Evolutionary conservation across 768 basidiomycete species (phyloP).

Genomic region (Cystofilobasidium bisporidii): DNA sequence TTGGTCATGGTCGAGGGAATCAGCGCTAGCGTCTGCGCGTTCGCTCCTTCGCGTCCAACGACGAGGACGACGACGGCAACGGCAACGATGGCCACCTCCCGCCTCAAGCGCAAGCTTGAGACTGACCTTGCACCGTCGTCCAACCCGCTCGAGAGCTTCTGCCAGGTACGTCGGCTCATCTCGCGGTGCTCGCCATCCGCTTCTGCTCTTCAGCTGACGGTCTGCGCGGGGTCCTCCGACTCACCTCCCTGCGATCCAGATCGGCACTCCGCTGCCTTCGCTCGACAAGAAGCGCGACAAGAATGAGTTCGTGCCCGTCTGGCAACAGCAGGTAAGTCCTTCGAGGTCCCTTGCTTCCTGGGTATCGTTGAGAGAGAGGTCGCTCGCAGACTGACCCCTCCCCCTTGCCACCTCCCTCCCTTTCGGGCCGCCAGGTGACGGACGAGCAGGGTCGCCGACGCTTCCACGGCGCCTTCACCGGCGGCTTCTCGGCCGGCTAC

Average conservation of each 20-base stretch:
- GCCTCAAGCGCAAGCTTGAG: constrained; percentile 75
- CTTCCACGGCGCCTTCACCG: constrained; percentile 97
- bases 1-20: too few relatives aligned
- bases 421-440: constrained; percentile 60
- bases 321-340: constrained; percentile 85
- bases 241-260: constrained; percentile 43
- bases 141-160: constrained; percentile 72
- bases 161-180: constrained; percentile 50
- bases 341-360: too few relatives aligned
- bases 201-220: constrained; percentile 17
- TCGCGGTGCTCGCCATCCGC: neutral
- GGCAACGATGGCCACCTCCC: constrained; percentile 37
- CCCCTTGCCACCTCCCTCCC: neutral
- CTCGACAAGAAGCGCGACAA: constrained; percentile 82
- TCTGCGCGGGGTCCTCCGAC: neutral
- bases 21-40: too few relatives aligned
- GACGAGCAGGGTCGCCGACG: constrained; percentile 87
- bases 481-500: constrained; percentile 95
- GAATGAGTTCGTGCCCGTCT: constrained; percentile 89
- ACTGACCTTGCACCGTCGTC: constrained; percentile 58
- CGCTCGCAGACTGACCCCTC: too few relatives aligned
- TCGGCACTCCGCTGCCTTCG: constrained; percentile 87
- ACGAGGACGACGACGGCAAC: too few relatives aligned
- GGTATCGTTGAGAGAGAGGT: too few relatives aligned
- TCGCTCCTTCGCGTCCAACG: too few relatives aligned